These are phyloP conservation scores for Beauveria asiatica DNA, from an alignment of 2,329 filamentous ascomycete genomes.

Conservation along the genomic window DNA sequence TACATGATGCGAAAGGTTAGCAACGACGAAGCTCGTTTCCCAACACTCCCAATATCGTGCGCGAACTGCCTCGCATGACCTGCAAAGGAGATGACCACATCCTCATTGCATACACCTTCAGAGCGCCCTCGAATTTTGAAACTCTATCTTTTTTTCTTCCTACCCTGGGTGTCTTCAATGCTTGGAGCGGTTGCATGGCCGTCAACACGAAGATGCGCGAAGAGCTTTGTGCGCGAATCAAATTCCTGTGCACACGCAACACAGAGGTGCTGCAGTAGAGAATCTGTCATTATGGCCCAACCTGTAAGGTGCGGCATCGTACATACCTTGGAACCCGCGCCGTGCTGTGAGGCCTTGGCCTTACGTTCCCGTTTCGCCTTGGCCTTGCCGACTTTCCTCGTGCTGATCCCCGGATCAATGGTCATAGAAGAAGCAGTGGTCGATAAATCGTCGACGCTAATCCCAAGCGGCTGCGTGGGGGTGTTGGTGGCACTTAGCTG, in stretches of 20 bases:
- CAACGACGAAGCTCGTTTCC: background rate
- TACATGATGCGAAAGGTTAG: background rate
- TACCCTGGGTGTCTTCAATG: background rate
- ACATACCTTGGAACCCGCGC: slow-evolving; percentile 25
- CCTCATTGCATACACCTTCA: background rate
- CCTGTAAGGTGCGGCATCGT: background rate
- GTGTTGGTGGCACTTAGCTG: too few species aligned
- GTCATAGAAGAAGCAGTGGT: slow-evolving; percentile 17
- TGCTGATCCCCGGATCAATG: slow-evolving; percentile 17
- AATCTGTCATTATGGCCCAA: background rate
- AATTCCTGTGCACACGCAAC: slow-evolving; percentile 37
- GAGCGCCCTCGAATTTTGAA: background rate
- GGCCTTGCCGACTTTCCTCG: slow-evolving; percentile 41
- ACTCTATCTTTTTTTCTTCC: background rate
- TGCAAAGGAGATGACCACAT: background rate
- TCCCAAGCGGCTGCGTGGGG: background rate
- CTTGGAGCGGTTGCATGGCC: slow-evolving; percentile 47
- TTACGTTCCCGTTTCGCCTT: slow-evolving; percentile 43
- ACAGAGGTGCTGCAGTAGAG: slow-evolving; percentile 30
- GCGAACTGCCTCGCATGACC: background rate
- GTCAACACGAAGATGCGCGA: slow-evolving; percentile 60
- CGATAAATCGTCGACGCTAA: slow-evolving; percentile 11
- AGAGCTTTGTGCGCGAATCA: slow-evolving; percentile 60
- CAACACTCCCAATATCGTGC: background rate
- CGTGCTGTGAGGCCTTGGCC: slow-evolving; percentile 29